Conservation (phyloP, 2,329 filamentous ascomycete species). For the Diaporthe batatas region DNA sequence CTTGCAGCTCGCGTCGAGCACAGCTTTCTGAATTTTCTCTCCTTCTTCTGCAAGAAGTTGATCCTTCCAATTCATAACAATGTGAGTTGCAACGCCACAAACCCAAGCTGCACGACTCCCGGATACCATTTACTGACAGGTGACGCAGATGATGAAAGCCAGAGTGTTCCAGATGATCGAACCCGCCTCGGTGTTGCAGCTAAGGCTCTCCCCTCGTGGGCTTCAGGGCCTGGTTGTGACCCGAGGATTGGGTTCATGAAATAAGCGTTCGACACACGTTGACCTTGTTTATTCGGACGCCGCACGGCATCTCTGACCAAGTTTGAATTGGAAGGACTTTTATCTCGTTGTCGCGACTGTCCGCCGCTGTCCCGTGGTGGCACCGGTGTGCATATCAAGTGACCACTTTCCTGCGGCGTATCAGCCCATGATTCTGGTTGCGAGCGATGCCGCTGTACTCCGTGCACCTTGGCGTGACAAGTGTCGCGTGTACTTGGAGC, state of each 20-base stretch:
- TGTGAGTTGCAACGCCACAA: constrained; percentile 70
- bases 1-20: constrained; percentile 38
- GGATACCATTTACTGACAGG: constrained; percentile 50
- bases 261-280: constrained; percentile 98
- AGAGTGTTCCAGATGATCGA: constrained; percentile 91
- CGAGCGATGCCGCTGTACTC: neutral
- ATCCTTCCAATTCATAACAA: constrained; percentile 99
- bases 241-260: constrained; percentile 83
- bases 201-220: constrained; percentile 88
- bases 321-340: constrained; percentile 51
- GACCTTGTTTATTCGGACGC: constrained; percentile 99
- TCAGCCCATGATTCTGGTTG: neutral
- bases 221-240: constrained; percentile 86
- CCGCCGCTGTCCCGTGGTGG: neutral
- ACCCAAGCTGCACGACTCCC: constrained; percentile 21
- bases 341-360: neutral
- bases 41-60: constrained; percentile 66
- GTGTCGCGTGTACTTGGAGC: neutral
- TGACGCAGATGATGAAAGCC: constrained; percentile 96
- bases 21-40: constrained; percentile 54
- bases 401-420: neutral
- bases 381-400: neutral
- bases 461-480: neutral
- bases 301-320: constrained; percentile 95
- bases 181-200: constrained; percentile 73